Evolutionary conservation across 1,284 basidiomycete species (phyloP).

Genomic region (Porphyrellus sp.): DNA sequence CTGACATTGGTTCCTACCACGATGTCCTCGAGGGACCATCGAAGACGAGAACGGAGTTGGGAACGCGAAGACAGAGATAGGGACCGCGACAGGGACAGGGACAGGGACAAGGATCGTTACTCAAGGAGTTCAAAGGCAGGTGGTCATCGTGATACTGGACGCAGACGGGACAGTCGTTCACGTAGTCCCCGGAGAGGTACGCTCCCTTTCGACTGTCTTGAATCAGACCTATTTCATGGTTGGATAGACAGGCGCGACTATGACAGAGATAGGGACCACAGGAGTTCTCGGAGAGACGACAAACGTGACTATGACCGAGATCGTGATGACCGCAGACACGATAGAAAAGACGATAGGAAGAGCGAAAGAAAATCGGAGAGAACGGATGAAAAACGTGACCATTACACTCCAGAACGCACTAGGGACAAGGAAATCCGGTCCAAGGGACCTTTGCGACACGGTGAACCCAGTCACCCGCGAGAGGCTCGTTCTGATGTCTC

Average conservation of each 20-base stretch:
- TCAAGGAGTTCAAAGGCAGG: constrained; percentile 36
- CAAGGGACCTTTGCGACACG: constrained; percentile 22
- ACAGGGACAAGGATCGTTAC: constrained; percentile 35
- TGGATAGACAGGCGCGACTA: constrained; percentile 34
- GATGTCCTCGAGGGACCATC: constrained; percentile 56
- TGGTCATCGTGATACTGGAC: constrained; percentile 44
- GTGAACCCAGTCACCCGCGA: constrained; percentile 23
- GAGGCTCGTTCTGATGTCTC: constrained; percentile 21
- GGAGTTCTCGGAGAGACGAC: constrained; percentile 39
- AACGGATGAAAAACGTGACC: constrained; percentile 25
- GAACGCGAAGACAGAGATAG: constrained; percentile 54
- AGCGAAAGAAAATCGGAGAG: constrained; percentile 23
- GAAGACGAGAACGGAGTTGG: constrained; percentile 65
- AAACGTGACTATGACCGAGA: constrained; percentile 40
- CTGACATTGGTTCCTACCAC: constrained; percentile 10
- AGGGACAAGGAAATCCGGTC: constrained; percentile 25
- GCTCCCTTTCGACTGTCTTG: background rate
- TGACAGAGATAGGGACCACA: constrained; percentile 38
- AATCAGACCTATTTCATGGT: background rate
- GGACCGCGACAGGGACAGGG: constrained; percentile 40
- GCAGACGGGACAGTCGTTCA: constrained; percentile 60
- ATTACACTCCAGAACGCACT: constrained; percentile 22
- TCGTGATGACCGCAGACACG: constrained; percentile 37
- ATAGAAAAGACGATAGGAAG: constrained; percentile 36
- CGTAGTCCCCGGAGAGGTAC: constrained; percentile 59